Evolutionary conservation across 768 basidiomycete genomes (phyloP), one percentile per base, ranked within the genome.

Genomic region (Leucocoprinus leucothites): DNA sequence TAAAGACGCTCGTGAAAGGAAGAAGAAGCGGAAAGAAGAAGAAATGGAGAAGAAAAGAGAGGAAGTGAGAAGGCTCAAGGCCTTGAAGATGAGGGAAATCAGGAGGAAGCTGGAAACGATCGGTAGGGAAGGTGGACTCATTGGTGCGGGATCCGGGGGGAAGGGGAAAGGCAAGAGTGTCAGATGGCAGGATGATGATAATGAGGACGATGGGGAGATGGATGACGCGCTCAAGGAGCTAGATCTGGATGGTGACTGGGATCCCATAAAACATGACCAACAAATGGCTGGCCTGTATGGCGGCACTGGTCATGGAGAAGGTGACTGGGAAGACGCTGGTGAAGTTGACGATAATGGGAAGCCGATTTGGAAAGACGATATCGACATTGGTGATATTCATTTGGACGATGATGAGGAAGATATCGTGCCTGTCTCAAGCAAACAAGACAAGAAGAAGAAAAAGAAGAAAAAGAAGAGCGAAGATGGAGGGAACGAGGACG

Each of bases 191-290:
- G 72, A 78, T 47, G 70, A 67, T 4, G 57, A 80, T 2, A 74
- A 75, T 22, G 71, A 71, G 14, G 67, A 71, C 38, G 62, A 69
- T 57, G 75, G 74, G 67, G 60, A 64, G 18, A 57, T 64, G 40
- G 65, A 66, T 55, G 54, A 61, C 84, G 90, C 82, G 2, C 68
- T 94, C 48, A 72, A 78, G 50, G 82, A 80, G 40, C 75, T 96
- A 3, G 92, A 96, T 62, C 72, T 99, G 5, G 94, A 98, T 9
- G 91, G 85, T 1, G 94, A 98, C 43, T 98, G 92, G 89, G 93
- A 98, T 63, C 88, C 92, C 11, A 83, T 79, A 9, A 81, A 82
- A 53, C 91, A 97, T 64, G 94, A 97, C 60, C 70, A 68, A 34
- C 89, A 92, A 66, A 94, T 99, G 87, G 76, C 81, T 0, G 79